These are phyloP conservation scores for Suhomyces xylopsoci DNA, from an alignment of 805 yeast species.

Conservation along the genomic window DNA sequence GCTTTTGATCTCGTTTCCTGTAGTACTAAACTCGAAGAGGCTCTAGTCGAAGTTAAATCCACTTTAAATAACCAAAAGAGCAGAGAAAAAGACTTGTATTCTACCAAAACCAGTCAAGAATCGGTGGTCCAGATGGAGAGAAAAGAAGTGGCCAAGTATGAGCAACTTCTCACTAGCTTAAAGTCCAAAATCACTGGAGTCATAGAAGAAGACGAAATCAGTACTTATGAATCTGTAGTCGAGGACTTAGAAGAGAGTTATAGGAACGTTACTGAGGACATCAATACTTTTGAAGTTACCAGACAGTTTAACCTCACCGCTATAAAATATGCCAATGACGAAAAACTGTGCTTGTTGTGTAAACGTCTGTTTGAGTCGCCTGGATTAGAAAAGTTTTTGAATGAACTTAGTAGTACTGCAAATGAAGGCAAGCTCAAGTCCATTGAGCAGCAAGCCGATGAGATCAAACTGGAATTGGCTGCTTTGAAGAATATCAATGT, in stretches of 20 bases:
- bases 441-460: constrained; percentile 27
- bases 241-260: constrained; percentile 60
- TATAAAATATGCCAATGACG: constrained; percentile 53
- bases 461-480: constrained; percentile 30
- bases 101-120: neutral
- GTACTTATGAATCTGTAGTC: constrained; percentile 49
- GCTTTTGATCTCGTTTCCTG: constrained; percentile 13
- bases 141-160: constrained; percentile 1
- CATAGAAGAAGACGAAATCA: constrained; percentile 38
- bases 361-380: constrained; percentile 55
- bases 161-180: constrained; percentile 3
- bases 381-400: constrained; percentile 26
- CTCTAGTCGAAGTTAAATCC: neutral
- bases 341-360: constrained; percentile 69
- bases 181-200: constrained; percentile 20
- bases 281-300: constrained; percentile 68
- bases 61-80: neutral
- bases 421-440: constrained; percentile 26
- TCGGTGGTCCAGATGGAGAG: constrained; percentile 1
- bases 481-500: constrained; percentile 27
- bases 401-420: constrained; percentile 27
- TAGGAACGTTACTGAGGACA: constrained; percentile 57
- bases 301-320: constrained; percentile 70
- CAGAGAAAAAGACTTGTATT: neutral
- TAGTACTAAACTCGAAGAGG: constrained; percentile 9